Base-by-base conservation (phyloP, 1,284 basidiomycete species). In the Calocybe gambosa region DNA sequence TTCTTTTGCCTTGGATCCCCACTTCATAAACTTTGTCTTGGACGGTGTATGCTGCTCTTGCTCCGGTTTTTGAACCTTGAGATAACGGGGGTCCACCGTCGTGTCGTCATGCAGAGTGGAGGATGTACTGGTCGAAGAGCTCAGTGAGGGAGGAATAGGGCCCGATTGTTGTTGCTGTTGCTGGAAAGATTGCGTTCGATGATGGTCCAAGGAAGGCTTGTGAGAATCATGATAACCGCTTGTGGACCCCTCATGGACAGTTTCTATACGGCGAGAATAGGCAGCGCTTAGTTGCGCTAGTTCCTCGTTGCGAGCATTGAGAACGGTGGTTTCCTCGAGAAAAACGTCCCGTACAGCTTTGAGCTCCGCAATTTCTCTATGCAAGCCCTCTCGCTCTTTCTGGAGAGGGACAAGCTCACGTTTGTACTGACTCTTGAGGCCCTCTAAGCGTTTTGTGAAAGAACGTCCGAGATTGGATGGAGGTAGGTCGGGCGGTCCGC, bases 301-400 rank as follows among this genome's bases (percentile, higher is more conserved):
- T 62, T 94, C 89, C 58, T 95, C 93, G 66, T 98, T 97, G 47
- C 93, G 83, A 12, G 85, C 85, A 60, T 92, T 93, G 42, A 99
- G 77, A 16, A 85, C 82, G 0, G 90, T 86, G 1, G 93, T 89
- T 69, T 98, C 94, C 57, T 96, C 93, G 15, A 94, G 68, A 68
- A 89, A 89, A 33, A 86, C 78, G 56, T 96, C 91, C 23, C 91
- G 80, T 2, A 89, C 83, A 23, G 90, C 86, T 58, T 84, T 85
- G 43, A 99, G 82, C 57, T 97, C 93, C 7, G 77, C 73, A 47
- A 98, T 85, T 66, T 98, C 95, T 42, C 91, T 77, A 20, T 76
- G 63, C 21, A 98, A 68, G 0, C 73, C 73, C 57, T 96, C 92
- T 19, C 86, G 83, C 65, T 96, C 82, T 43, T 84, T 78, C 3